Percentiles rank a stretch among this genome's conserved stretches.
These are phyloP conservation scores for Fusarium neocosmosporiellum DNA, from an alignment of 2,329 filamentous ascomycete genomes.

Conservation along the genomic window DNA sequence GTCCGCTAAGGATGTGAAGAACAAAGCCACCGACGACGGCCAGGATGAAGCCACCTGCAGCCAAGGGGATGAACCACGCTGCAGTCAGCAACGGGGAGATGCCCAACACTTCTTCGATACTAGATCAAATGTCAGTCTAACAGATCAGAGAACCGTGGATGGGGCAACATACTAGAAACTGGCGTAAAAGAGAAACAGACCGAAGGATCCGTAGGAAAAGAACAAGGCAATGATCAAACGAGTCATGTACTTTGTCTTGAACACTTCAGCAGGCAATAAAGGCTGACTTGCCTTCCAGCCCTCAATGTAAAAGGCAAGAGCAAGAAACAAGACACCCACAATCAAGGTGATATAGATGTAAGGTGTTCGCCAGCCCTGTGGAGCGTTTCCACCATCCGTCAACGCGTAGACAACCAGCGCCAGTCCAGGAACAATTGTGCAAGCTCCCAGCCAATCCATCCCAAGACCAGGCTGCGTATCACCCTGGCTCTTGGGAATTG, in stretches of 20 bases:
- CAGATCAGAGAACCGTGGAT: rapidly evolving
- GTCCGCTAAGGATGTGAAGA: slow-evolving; percentile 74
- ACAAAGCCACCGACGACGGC: slow-evolving; percentile 71
- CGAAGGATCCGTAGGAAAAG: slow-evolving; percentile 75
- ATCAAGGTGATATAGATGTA: slow-evolving; percentile 76
- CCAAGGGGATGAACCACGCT: slow-evolving; percentile 76
- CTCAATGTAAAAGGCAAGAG: slow-evolving; percentile 75
- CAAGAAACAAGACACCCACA: slow-evolving; percentile 70
- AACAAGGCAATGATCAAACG: slow-evolving; percentile 70
- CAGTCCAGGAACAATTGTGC: slow-evolving; percentile 71
- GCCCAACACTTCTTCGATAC: slow-evolving; percentile 69
- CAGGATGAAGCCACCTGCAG: slow-evolving; percentile 74
- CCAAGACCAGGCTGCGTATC: slow-evolving; percentile 38
- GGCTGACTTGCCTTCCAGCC: slow-evolving; percentile 76
- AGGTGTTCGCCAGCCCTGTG: slow-evolving; percentile 76
- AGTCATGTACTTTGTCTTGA: slow-evolving; percentile 76
- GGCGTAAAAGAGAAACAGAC: slow-evolving; percentile 76
- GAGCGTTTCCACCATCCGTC: slow-evolving; percentile 77
- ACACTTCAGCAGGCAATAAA: slow-evolving; percentile 76
- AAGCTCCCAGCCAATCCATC: slow-evolving; percentile 78
- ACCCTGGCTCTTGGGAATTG: slow-evolving; percentile 51
- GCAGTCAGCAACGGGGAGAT: slow-evolving; percentile 71
- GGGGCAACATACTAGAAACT: slow-evolving; percentile 68
- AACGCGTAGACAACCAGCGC: slow-evolving; percentile 80
- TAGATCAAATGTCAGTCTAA: slow-evolving; percentile 39